Base-by-base conservation (phyloP, 768 basidiomycete genomes). In the Trametes gibbosa region DNA sequence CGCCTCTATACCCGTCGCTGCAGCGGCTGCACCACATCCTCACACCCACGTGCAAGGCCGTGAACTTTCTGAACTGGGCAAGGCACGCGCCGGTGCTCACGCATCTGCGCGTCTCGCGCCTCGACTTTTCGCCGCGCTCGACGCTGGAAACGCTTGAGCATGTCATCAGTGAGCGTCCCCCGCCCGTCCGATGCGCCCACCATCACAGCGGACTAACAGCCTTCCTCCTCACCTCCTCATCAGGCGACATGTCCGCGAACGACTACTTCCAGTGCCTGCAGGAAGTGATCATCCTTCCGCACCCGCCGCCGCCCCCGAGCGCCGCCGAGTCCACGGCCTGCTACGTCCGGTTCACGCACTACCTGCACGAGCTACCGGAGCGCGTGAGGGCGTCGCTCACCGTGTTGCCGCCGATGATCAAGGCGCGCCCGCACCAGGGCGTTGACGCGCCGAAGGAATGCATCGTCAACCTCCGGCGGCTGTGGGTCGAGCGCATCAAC, bases 21-120 rank as follows among this genome's bases (percentile, higher is more conserved):
- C 34, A 32, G 39, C 39, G 61, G 25, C 56, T 62, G n/a, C 61
- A 62, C 40, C 61, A 50, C 19, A 50, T 62, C 35, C 49, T 58
- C 14, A 57, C 56, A 8, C 56, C 53, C 1, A 50, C 53, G 5
- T 35, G 40, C 29, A 49, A 55, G 24, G 56, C 50, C n/a, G 56
- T 58, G 9, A 45, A 62, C 56, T 53, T 62, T 25, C 1, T 50
- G 16, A 27, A 54, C 5, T 62, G 61, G 61, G 52, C 51, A n/a
- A 16, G n/a, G 3, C 56, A 58, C 23, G 61, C 61, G 9, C 56
- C 61, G 19, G 29, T 24, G 32, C 35, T 62, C 27, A 58, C 61
- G 13, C 61, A 62, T 19, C n/a, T 62, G 41, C 56, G 56, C 2
- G 51, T 62, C 14, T 62, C 61, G 32, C 27, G 56, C 9, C 48